Base-by-base conservation (phyloP, 176 grass and related monocot species). In the Aegilops umbellulata region DNA sequence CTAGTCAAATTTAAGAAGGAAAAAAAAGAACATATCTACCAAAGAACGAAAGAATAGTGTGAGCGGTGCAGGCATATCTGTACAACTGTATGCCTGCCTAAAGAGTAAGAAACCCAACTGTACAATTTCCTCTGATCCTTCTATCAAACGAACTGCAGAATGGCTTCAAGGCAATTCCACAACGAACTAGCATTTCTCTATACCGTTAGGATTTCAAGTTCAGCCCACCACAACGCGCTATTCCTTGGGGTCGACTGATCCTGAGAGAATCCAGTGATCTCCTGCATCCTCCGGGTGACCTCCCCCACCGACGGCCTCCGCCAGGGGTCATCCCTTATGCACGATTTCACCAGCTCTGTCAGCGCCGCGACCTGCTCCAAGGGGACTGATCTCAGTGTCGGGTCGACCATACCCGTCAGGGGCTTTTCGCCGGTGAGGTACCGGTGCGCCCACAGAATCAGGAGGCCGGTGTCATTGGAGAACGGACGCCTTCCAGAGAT, bases 401-500 rank as follows among this genome's bases (percentile, higher is more conserved):
- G 84, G 68, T 99, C 97, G 10, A 95, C 82, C 92, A 99, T 99
- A 29, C 73, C 81, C 78, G 62, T 84, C 55, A 90, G 44, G 2
- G 92, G 97, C 46, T 74, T 86, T 65, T 82, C 82, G 12, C 97
- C 88, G 3, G 29, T 94, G 61, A 99, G 84, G 82, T 99, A 93
- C 77, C 92, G 91, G 17, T 71, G 95, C 16, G 94, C 94, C 92
- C 94, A 99, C 39, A 99, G 88, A 75, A 91, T 89, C 72, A 99
- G 88, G 38, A 96, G 88, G 41, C 92, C 92, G 2, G 94, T 61
- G 23, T 99, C 97, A 5, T 99, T 84, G 51, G 88, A 99, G 77
- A 85, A 99, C 17, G 93, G 92, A 69, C 88, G 87, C 88, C 94
- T 88, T 83, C 97, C 94, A 31, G 94, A 99, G 65, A 99, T 99